Evolutionary conservation across 208 protist genomes (phyloP).

Genomic region (Trypanosoma theileri): DNA sequence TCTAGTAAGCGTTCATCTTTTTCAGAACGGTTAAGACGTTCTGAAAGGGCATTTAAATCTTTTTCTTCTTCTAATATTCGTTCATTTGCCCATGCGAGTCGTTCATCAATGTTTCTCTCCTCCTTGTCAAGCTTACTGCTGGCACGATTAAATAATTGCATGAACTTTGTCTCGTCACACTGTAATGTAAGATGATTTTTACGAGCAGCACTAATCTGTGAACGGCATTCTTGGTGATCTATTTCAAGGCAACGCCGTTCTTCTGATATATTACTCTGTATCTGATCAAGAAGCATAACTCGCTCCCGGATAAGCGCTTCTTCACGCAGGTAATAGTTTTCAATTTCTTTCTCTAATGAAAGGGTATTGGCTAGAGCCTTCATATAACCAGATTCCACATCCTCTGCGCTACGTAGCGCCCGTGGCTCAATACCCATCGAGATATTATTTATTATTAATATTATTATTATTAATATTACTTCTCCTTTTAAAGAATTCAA

Average conservation of each 20-base stretch:
- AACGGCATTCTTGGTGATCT: conserved; percentile 84
- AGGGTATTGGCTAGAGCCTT: conserved; percentile 37
- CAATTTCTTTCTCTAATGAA: conserved; percentile 65
- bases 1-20: conserved; percentile 44
- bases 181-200: conserved; percentile 43
- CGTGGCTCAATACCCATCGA: conserved; percentile 17
- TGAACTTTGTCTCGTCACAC: conserved; percentile 48
- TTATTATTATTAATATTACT: not conserved
- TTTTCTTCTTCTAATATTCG: conserved; percentile 51
- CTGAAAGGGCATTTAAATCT: conserved; percentile 38
- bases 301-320: conserved; percentile 82
- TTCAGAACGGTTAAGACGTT: conserved; percentile 43
- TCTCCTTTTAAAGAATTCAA: not conserved
- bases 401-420: conserved; percentile 15
- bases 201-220: conserved; percentile 69
- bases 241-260: conserved; percentile 81
- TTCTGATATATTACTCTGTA: conserved; percentile 77
- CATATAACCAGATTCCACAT: conserved; percentile 30
- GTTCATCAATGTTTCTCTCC: conserved; percentile 44
- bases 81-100: conserved; percentile 36
- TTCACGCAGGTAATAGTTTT: conserved; percentile 73
- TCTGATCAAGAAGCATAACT: conserved; percentile 73
- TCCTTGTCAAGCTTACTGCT: conserved; percentile 49
- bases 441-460: not conserved
- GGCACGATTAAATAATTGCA: conserved; percentile 35